Evolutionary conservation across 805 yeast genomes (phyloP).

Genomic region (Kuraishia capsulata): DNA sequence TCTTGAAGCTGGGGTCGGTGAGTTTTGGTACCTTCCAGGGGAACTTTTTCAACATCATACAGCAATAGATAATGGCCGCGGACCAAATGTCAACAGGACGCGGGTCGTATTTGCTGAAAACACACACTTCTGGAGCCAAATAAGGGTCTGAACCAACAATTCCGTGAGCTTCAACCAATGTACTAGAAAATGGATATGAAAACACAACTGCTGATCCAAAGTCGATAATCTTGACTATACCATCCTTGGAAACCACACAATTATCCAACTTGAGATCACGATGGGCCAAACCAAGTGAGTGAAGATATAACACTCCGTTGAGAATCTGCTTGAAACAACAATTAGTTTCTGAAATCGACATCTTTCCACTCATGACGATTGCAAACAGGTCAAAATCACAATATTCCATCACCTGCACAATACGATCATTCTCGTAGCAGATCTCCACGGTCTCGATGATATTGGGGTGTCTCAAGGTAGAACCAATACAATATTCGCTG

Average conservation of each 20-base stretch:
- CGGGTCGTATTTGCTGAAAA: slow-evolving; percentile 77
- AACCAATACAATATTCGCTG: slow-evolving; percentile 90
- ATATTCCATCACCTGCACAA: slow-evolving; percentile 89
- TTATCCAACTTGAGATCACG: slow-evolving; percentile 88
- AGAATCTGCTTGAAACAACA: slow-evolving; percentile 87
- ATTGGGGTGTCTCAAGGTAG: slow-evolving; percentile 82
- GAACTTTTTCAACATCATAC: slow-evolving; percentile 85
- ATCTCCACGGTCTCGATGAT: slow-evolving; percentile 88
- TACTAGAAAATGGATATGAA: slow-evolving; percentile 74
- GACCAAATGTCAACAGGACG: slow-evolving; percentile 95
- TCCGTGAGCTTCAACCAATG: slow-evolving; percentile 68
- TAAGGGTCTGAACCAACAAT: slow-evolving; percentile 87
- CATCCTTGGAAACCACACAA: slow-evolving; percentile 76
- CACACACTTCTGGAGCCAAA: slow-evolving; percentile 86
- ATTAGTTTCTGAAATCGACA: slow-evolving; percentile 69
- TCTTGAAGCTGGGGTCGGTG: slow-evolving; percentile 72
- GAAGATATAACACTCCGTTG: slow-evolving; percentile 74
- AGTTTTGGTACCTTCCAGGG: slow-evolving; percentile 92
- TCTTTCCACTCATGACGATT: slow-evolving; percentile 86
- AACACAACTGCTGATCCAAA: slow-evolving; percentile 92
- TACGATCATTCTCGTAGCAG: slow-evolving; percentile 78
- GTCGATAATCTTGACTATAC: slow-evolving; percentile 85
- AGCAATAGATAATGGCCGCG: slow-evolving; percentile 80
- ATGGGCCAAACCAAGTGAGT: slow-evolving; percentile 80
- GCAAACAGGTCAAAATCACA: slow-evolving; percentile 92